phyloP scores from a whole-genome alignment of 306 rosid genomes.

The Elaeagnus macrophylla region DNA sequence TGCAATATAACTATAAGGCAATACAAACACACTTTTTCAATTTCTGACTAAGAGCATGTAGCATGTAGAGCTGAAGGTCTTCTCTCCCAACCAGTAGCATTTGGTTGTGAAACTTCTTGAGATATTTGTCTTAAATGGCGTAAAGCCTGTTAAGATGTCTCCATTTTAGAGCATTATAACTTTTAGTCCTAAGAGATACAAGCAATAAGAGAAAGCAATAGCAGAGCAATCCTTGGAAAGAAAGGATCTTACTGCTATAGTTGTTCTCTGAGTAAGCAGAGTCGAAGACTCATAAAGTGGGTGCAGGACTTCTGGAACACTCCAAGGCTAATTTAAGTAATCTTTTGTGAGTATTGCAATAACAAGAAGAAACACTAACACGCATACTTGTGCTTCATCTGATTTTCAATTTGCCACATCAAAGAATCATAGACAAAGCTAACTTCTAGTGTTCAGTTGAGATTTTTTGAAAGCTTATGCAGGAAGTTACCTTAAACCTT shows the following conservation, averaged over 20 bases:
- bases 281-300: constrained; percentile 91
- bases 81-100: constrained; percentile 84
- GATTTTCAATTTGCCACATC: neutral
- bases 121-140: constrained; percentile 84
- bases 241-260: constrained; percentile 70
- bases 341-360: constrained; percentile 12
- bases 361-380: no score
- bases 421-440: neutral
- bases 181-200: constrained; percentile 1
- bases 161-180: constrained; percentile 6
- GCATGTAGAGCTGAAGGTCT: constrained; percentile 88
- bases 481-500: constrained; percentile 78
- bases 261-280: constrained; percentile 71
- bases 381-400: no score
- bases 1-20: constrained; percentile 3
- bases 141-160: constrained; percentile 51
- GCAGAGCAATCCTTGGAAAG: constrained; percentile 2
- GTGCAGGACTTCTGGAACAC: constrained; percentile 45
- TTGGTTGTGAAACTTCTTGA: constrained; percentile 94
- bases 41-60: constrained; percentile 77
- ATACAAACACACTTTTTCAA: constrained; percentile 55
- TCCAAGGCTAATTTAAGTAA: constrained; percentile 28
- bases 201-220: constrained; percentile 12
- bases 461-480: constrained; percentile 17
- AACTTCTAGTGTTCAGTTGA: constrained; percentile 12